Evolutionary conservation across 2,329 filamentous ascomycete species (phyloP).

Genomic region (Aspergillus fumigatiaffinis): DNA sequence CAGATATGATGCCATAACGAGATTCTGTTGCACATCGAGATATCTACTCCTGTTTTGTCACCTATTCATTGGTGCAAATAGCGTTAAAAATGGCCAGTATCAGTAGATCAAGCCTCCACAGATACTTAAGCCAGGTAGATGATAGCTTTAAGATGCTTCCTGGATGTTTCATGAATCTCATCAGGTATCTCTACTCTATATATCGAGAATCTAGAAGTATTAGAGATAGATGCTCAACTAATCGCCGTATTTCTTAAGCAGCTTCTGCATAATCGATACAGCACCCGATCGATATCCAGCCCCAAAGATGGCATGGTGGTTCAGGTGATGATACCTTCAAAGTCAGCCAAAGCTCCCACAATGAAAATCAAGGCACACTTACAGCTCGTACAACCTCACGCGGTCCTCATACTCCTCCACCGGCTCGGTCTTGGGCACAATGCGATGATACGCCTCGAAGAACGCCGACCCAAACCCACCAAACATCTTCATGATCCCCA

Average conservation of each 20-base stretch:
- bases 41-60: neutral
- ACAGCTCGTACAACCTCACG: conserved; percentile 76
- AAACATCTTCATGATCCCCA: conserved; percentile 97
- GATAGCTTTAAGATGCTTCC: neutral
- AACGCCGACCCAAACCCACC: conserved; percentile 74
- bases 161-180: neutral
- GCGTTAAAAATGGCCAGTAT: neutral
- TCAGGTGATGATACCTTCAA: conserved; percentile 77
- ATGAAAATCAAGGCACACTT: conserved; percentile 36
- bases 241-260: conserved; percentile 67
- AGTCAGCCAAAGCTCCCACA: conserved; percentile 8
- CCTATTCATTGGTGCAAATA: neutral
- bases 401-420: conserved; percentile 81
- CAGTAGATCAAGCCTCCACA: neutral
- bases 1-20: too few relatives aligned
- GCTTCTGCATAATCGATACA: conserved; percentile 70
- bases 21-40: too few relatives aligned
- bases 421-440: conserved; percentile 77
- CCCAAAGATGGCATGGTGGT: conserved; percentile 83
- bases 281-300: conserved; percentile 73
- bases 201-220: too few relatives aligned
- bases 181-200: neutral
- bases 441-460: conserved; percentile 69
- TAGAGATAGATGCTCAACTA: neutral
- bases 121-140: neutral